Percentiles rank a stretch among this genome's conserved stretches.
phyloP scores from a whole-genome alignment of 23 red algal species.

The Agarophyton chilense region DNA sequence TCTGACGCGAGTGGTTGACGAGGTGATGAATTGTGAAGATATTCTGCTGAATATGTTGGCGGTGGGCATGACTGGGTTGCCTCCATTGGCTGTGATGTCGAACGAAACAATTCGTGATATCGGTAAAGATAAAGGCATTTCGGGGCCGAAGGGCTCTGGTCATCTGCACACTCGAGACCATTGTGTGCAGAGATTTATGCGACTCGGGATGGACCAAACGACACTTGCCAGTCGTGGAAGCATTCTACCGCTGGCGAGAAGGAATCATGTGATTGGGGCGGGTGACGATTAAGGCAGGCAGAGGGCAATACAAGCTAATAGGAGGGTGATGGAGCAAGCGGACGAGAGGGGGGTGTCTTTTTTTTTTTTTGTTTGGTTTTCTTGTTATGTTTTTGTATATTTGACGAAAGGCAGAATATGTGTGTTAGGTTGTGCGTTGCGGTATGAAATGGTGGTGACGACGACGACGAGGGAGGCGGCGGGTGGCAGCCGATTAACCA shows the following conservation, averaged over 20 bases:
- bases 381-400: too few species aligned
- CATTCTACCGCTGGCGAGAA: constrained; percentile 29
- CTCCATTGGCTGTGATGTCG: constrained; percentile 67
- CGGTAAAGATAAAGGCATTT: constrained; percentile 37
- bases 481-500: constrained; percentile 43
- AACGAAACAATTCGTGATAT: constrained; percentile 55
- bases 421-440: too few species aligned
- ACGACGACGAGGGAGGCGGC: too few species aligned
- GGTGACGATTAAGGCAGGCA: neutral
- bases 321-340: too few species aligned
- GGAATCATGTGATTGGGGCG: constrained; percentile 51
- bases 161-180: constrained; percentile 26
- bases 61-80: constrained; percentile 66
- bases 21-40: constrained; percentile 84
- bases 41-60: constrained; percentile 77
- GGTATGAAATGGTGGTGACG: too few species aligned
- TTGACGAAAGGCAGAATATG: too few species aligned
- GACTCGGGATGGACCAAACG: constrained; percentile 52
- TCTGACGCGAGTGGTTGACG: constrained; percentile 65
- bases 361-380: neutral
- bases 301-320: neutral
- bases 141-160: constrained; percentile 12
- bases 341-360: neutral
- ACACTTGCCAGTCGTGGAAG: constrained; percentile 29
- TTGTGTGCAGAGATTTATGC: constrained; percentile 48